phyloP scores from a whole-genome alignment of 805 yeast species.

The Tetrapisispora namnaoensis region DNA sequence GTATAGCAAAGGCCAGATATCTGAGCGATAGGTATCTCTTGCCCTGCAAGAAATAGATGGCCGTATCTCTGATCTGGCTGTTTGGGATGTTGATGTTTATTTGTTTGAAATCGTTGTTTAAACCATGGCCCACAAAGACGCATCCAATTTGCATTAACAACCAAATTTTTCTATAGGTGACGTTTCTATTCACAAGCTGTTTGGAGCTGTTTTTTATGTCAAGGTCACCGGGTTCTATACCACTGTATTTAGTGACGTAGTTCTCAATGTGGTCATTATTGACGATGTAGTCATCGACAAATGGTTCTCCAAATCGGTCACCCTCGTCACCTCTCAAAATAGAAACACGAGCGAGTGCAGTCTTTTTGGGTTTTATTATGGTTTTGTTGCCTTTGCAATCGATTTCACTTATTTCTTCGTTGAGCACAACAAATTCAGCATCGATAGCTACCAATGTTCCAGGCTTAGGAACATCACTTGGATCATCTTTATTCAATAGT shows the following conservation, averaged over 20 bases:
- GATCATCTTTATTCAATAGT: slow-evolving; percentile 55
- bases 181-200: slow-evolving; percentile 67
- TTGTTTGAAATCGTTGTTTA: slow-evolving; percentile 82
- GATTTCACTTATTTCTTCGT: slow-evolving; percentile 71
- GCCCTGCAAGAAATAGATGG: slow-evolving; percentile 64
- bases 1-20: slow-evolving; percentile 71
- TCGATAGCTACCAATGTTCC: slow-evolving; percentile 86
- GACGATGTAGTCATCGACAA: slow-evolving; percentile 86
- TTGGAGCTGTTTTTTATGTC: slow-evolving; percentile 57
- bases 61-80: slow-evolving; percentile 82
- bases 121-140: slow-evolving; percentile 90
- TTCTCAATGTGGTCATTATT: slow-evolving; percentile 66
- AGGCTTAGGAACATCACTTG: slow-evolving; percentile 61
- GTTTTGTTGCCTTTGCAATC: slow-evolving; percentile 60
- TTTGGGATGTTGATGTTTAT: slow-evolving; percentile 85
- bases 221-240: slow-evolving; percentile 88
- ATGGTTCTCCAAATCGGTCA: slow-evolving; percentile 57
- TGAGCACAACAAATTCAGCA: slow-evolving; percentile 86
- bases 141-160: slow-evolving; percentile 79
- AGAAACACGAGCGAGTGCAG: slow-evolving; percentile 81
- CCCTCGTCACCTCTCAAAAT: slow-evolving; percentile 69
- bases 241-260: slow-evolving; percentile 82
- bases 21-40: slow-evolving; percentile 76
- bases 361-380: slow-evolving; percentile 61
- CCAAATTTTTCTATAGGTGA: slow-evolving; percentile 87